Conservation (phyloP, 768 basidiomycete genomes). For the Lactarius hengduanensis region DNA sequence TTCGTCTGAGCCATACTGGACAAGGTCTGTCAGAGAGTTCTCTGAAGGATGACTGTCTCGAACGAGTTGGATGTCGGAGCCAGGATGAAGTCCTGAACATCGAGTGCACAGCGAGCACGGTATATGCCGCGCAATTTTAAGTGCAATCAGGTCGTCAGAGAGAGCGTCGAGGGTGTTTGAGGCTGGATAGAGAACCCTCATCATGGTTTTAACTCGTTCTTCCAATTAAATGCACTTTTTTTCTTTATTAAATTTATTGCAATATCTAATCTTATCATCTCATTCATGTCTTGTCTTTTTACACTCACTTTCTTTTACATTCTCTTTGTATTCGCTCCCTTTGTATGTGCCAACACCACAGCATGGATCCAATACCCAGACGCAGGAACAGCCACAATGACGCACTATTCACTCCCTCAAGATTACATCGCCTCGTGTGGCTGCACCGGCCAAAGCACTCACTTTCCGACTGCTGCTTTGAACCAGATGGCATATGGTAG, state of each 20-base stretch:
- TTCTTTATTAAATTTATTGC: conserved; percentile 3
- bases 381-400: conserved; percentile 68
- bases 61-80: conserved; percentile 54
- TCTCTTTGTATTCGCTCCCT: conserved; percentile 28
- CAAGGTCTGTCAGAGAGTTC: conserved; percentile 53
- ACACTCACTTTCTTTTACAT: not conserved
- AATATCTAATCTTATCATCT: conserved; percentile 12
- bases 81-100: conserved; percentile 74
- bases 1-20: conserved; percentile 71
- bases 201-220: conserved; percentile 32
- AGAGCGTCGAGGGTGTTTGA: conserved; percentile 52
- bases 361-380: conserved; percentile 65
- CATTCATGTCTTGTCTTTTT: not conserved
- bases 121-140: conserved; percentile 85
- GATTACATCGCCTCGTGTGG: conserved; percentile 73
- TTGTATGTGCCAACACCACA: conserved; percentile 30
- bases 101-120: conserved; percentile 60
- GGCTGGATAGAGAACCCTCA: conserved; percentile 70
- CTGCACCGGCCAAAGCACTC: conserved; percentile 52
- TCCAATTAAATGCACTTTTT: conserved; percentile 4
- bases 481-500: conserved; percentile 80
- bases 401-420: conserved; percentile 60
- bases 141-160: conserved; percentile 48
- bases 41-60: conserved; percentile 46
- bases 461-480: conserved; percentile 78